Percentiles rank a stretch among this genome's conserved stretches.
Conservation (phyloP, 352 stramenopile genomes). For the Aphanomyces stellatus region DNA sequence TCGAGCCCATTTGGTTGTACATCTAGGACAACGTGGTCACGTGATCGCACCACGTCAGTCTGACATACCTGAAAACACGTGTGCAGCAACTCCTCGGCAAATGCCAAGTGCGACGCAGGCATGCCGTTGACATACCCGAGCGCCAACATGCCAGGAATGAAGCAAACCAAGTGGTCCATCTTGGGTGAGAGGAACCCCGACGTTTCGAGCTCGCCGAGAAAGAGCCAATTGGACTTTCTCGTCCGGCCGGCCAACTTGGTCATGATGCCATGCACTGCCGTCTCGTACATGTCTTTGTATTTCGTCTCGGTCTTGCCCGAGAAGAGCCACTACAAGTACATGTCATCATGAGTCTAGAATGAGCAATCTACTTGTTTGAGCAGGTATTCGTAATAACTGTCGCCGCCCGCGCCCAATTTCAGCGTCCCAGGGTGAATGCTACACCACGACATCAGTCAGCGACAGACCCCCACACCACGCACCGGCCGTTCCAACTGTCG, state of each 20-base stretch:
- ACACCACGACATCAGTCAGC: not conserved
- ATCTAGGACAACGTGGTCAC: conserved; percentile 31
- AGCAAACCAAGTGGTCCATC: conserved; percentile 87
- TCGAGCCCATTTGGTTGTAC: conserved; percentile 48
- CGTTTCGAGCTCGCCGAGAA: conserved; percentile 34
- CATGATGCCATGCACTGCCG: conserved; percentile 43
- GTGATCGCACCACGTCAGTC: not conserved
- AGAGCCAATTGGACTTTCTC: conserved; percentile 31
- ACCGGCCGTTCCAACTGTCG: conserved; percentile 27
- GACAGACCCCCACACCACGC: not conserved
- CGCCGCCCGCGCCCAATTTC: conserved; percentile 47
- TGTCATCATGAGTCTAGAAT: not conserved
- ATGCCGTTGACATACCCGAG: conserved; percentile 55
- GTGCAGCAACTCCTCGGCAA: conserved; percentile 61
- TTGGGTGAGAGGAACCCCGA: conserved; percentile 24
- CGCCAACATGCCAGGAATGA: conserved; percentile 72
- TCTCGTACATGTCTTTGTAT: conserved; percentile 43
- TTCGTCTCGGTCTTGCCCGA: conserved; percentile 38
- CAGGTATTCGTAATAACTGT: conserved; percentile 73
- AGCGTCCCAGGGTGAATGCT: conserved; percentile 22
- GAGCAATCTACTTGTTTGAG: conserved; percentile 37
- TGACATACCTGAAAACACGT: conserved; percentile 59
- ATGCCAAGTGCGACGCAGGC: conserved; percentile 37
- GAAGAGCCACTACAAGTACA: conserved; percentile 36
- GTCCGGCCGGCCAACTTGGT: conserved; percentile 31